Evolutionary conservation across 257 asterid species (phyloP).

Genomic region (Przewalskia tangutica): DNA sequence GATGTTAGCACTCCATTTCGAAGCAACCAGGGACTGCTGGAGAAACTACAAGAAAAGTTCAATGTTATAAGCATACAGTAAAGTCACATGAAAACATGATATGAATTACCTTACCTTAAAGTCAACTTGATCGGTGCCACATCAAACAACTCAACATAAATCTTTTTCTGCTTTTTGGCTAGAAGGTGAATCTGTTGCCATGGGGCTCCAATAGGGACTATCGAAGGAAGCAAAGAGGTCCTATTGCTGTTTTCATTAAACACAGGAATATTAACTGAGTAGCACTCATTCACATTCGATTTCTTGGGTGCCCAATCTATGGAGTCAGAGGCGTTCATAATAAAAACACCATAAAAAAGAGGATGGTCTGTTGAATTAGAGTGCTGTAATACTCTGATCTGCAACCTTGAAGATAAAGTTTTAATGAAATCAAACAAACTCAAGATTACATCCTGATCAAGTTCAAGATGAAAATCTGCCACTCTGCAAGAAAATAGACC

Average conservation of each 20-base stretch:
- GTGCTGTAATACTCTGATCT: constrained; percentile 39
- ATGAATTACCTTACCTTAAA: constrained; percentile 47
- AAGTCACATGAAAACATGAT: background rate
- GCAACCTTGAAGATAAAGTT: constrained; percentile 51
- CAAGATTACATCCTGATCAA: constrained; percentile 79
- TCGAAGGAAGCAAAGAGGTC: constrained; percentile 37
- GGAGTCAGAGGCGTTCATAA: constrained; percentile 8
- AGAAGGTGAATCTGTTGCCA: constrained; percentile 90
- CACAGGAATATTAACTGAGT: constrained; percentile 17
- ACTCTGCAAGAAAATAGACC: constrained; percentile 44
- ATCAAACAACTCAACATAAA: constrained; percentile 77
- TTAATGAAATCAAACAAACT: constrained; percentile 67
- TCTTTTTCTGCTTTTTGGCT: constrained; percentile 62
- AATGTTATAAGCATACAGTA: constrained; percentile 13
- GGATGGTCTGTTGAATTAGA: constrained; percentile 37
- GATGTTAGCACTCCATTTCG: constrained; percentile 80
- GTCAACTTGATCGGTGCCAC: constrained; percentile 77
- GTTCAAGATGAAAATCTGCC: constrained; percentile 74
- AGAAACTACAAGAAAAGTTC: constrained; percentile 53
- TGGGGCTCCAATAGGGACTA: constrained; percentile 95
- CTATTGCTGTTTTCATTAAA: constrained; percentile 24
- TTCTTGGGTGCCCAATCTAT: constrained; percentile 14
- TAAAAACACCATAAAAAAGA: constrained; percentile 13
- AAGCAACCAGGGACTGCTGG: constrained; percentile 94
- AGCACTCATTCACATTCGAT: constrained; percentile 27